Base-by-base conservation (phyloP, 2,329 filamentous ascomycete genomes). In the Pestalotiopsis sp. region DNA sequence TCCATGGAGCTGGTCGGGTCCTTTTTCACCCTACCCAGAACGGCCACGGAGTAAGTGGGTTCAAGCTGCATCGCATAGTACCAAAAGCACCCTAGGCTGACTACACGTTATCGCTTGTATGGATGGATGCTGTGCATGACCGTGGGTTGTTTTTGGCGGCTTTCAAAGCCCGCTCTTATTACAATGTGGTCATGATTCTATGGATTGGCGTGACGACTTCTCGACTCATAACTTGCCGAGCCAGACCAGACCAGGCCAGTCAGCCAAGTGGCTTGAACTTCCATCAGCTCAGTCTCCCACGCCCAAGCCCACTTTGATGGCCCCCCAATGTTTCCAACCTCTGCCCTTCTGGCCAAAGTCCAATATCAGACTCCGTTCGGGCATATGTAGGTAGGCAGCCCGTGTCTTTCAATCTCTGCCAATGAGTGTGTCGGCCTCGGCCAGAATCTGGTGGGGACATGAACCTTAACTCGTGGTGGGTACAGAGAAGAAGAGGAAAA, bases 81-180 rank as follows among this genome's bases (percentile, higher is more conserved):
- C 59, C 27, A 36, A 36, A 36, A 36, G n/a, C n/a, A 38, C 59
- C 59, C 25, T 39, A 14, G 12, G 36, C 59, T 36, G 59, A 41
- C 36, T 31, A 39, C 25, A 36, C 27, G n/a, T 41, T 13, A n/a
- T 62, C 17, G 25, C n/a, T 62, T 64, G 66, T 72, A 69, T 72
- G 71, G 68, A 68, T 69, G 65, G 69, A 69, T 72, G 69, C 72
- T 72, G 72, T 73, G 71, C 72, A 73, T 74, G 64, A 63, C 71
- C 73, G 70, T 25, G 64, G 67, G 69, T 71, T 71, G 69, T 71
- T 20, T 36, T 39, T 23, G 23, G n/a, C 27, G 31, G 31, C n/a
- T 9, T n/a, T 2, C 13, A 36, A 17, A 39, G 64, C 41, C 58
- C 27, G 20, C 62, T 45, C 38, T 63, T 52, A 31, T 20, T 36